Evolutionary conservation across 2,329 filamentous ascomycete genomes (phyloP).

Genomic region (Calycina marina): DNA sequence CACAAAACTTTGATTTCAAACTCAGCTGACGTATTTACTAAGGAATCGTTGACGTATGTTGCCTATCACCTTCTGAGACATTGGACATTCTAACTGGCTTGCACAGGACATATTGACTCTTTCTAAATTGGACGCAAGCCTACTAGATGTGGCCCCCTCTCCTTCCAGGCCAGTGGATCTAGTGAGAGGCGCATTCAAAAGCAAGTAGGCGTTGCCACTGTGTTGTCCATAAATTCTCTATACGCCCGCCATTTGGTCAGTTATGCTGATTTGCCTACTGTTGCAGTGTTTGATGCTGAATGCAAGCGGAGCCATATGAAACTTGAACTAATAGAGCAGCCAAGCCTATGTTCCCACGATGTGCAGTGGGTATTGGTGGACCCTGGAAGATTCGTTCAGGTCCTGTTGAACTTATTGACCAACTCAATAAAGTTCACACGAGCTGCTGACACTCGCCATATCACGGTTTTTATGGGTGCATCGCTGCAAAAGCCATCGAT

Average conservation of each 20-base stretch:
- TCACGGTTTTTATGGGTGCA: constrained; percentile 27
- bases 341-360: constrained; percentile 46
- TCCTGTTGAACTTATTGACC: constrained; percentile 67
- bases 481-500: constrained; percentile 24
- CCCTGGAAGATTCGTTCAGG: constrained; percentile 63
- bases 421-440: constrained; percentile 78
- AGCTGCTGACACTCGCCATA: constrained; percentile 38
- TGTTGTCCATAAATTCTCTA: too few species aligned
- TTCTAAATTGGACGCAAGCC: constrained; percentile 55
- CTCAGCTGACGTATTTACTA: too few species aligned
- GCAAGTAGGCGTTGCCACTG: too few species aligned
- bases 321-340: constrained; percentile 53
- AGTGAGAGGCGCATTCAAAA: constrained; percentile 55
- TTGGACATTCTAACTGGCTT: too few species aligned
- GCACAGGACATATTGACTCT: constrained; percentile 53
- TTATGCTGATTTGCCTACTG: too few species aligned
- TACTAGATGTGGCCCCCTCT: constrained; percentile 55
- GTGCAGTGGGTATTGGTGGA: constrained; percentile 63
- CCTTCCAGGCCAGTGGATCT: constrained; percentile 49
- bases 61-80: too few species aligned
- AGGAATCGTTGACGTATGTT: too few species aligned
- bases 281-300: constrained; percentile 64
- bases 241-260: too few species aligned
- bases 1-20: too few species aligned
- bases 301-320: constrained; percentile 56